Evolutionary conservation across 306 rosid genomes (phyloP).

Genomic region (Amphicarpaea edgeworthii): DNA sequence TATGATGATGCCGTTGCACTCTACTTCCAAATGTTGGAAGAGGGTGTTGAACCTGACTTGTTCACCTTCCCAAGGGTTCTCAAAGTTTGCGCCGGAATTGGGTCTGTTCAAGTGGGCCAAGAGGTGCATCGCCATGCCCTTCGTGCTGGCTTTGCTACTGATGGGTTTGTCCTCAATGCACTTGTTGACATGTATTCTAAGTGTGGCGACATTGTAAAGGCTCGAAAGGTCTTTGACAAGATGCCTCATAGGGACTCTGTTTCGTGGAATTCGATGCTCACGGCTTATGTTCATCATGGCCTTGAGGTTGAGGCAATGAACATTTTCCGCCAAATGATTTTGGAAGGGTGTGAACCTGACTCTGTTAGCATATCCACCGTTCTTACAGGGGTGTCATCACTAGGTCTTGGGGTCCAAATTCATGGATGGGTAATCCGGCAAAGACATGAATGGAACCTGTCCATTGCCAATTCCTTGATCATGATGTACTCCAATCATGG

Average conservation of each 20-base stretch:
- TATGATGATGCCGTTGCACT: slow-evolving; percentile 86
- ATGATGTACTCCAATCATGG: slow-evolving; percentile 67
- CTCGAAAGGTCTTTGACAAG: slow-evolving; percentile 67
- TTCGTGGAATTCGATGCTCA: slow-evolving; percentile 91
- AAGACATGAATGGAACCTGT: slow-evolving; percentile 70
- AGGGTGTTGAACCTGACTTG: slow-evolving; percentile 71
- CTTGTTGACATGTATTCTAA: slow-evolving; percentile 87
- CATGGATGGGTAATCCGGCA: slow-evolving; percentile 81
- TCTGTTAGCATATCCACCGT: slow-evolving; percentile 66
- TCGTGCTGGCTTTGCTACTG: slow-evolving; percentile 66
- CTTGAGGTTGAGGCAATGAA: slow-evolving; percentile 65
- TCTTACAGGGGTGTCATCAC: slow-evolving; percentile 53
- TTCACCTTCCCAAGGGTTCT: slow-evolving; percentile 84
- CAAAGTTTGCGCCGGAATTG: slow-evolving; percentile 85
- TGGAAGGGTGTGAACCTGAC: slow-evolving; percentile 67
- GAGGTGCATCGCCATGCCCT: slow-evolving; percentile 76
- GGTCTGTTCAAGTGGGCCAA: slow-evolving; percentile 76
- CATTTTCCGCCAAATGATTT: slow-evolving; percentile 63
- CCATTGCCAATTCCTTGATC: slow-evolving; percentile 77
- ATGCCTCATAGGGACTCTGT: slow-evolving; percentile 64
- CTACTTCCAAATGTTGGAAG: slow-evolving; percentile 93
- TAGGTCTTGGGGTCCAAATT: slow-evolving; percentile 61
- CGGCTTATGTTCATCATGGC: slow-evolving; percentile 74
- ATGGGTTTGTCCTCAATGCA: slow-evolving; percentile 83
- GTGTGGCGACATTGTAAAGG: slow-evolving; percentile 91